Evolutionary conservation across 148 eudicot genomes (phyloP).

Genomic region (Polygonum maritimum): DNA sequence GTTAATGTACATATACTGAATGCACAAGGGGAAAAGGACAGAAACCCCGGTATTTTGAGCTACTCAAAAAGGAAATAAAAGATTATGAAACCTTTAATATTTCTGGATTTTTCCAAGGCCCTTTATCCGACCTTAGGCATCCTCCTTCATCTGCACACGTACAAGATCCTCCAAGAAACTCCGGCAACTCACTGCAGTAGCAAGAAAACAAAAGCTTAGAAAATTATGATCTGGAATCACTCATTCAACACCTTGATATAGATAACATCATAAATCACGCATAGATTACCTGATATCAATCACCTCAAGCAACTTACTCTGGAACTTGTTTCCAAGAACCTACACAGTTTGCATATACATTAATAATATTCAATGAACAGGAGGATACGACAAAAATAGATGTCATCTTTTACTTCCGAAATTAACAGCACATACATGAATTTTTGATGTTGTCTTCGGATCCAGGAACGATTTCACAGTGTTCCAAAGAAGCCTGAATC

Average conservation of each 20-base stretch:
- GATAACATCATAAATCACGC: background rate
- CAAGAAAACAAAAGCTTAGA: background rate
- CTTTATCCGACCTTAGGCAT: slow-evolving; percentile 82
- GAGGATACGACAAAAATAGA: background rate
- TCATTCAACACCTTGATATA: background rate
- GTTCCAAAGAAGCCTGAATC: slow-evolving; percentile 92
- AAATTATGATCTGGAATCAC: background rate
- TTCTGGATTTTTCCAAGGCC: slow-evolving; percentile 88
- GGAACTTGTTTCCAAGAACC: slow-evolving; percentile 94
- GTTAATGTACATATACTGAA: background rate
- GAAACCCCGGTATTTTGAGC: background rate
- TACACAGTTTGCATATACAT: slow-evolving; percentile 15
- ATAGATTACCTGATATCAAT: slow-evolving; percentile 72
- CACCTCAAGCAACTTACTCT: slow-evolving; percentile 76
- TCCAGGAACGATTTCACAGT: slow-evolving; percentile 78
- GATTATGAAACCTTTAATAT: slow-evolving; percentile 51
- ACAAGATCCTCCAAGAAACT: slow-evolving; percentile 84
- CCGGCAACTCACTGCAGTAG: slow-evolving; percentile 74
- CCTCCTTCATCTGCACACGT: slow-evolving; percentile 80
- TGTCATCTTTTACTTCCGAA: background rate
- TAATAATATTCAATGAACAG: background rate
- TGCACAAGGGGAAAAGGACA: background rate
- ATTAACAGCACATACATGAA: slow-evolving; percentile 47
- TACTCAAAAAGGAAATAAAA: background rate
- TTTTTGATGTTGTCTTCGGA: slow-evolving; percentile 88